Base-by-base conservation (phyloP, 1,284 basidiomycete species). In the Porogramme epimiltina region DNA sequence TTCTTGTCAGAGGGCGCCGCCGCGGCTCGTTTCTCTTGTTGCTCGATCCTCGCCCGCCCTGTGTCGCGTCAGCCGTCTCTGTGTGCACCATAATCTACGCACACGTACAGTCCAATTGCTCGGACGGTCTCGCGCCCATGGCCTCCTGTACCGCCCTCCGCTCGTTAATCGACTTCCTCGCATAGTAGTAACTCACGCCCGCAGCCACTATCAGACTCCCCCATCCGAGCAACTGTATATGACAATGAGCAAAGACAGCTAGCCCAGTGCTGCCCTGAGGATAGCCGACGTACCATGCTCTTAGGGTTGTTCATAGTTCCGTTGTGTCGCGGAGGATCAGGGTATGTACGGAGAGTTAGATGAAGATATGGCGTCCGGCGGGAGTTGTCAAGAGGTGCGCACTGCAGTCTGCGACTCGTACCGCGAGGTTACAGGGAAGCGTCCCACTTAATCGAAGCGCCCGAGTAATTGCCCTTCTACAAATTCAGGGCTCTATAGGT, bases 181-280 rank as follows among this genome's bases (percentile, higher is more conserved):
- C 75, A 47, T 63, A 77, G 63, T 75, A 75, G 65, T 73, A 79
- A 47, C 74, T 75, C 25, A 70, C 67, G 26, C 73, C 73, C 0
- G 76, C 74, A n/a, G 74, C 76, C 24, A 70, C 68, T 43, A 77
- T 66, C 44, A 78, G 68, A 22, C 67, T 69, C 20, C 63, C 66
- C 71, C 73, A 74, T 20, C 73, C 73, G 15, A 72, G 47, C 37
- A 64, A 60, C 72, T 74, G 26, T 26, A 13, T 37, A 24, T 22
- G 19, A 31, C 26, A 36, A 18, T 18, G 18, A 16, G 13, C 19
- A 49, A 23, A 31, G 42, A 31, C 42, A 19, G 38, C 24, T 11
- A 37, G 5, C 8, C 34, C 9, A 37, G 8, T n/a, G 9, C 8
- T 31, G 8, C 6, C 26, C 3, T 22, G 23, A 46, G n/a, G n/a